Evolutionary conservation across 1,284 basidiomycete genomes (phyloP), one percentile per base, ranked within the genome.

Genomic region (Trichosporon faecale): DNA sequence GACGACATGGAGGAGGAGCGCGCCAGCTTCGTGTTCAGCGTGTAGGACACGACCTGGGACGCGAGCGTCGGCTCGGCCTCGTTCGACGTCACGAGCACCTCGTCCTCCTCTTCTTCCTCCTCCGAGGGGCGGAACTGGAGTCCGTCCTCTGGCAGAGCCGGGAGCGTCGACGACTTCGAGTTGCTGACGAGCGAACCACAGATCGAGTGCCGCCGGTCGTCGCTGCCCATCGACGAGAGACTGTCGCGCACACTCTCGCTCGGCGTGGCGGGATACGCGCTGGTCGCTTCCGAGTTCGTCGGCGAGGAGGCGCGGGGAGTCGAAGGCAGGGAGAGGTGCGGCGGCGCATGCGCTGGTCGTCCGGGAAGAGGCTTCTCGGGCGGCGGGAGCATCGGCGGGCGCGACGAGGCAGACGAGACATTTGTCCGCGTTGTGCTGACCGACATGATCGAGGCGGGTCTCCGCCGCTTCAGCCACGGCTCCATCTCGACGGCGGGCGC

Each of bases 271-370:
- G 76, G 79, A 69, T 73, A 77, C 9, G 67, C 61, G 0, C 75
- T 76, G 0, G 77, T 78, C 11, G 72, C 68, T 7, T 80, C 79
- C 27, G 79, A 78, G 67, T 72, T 72, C 5, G 76, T 79, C 1
- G 79, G 78, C 72, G 71, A 76, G 6, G 75, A 72, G 0, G 76
- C 57, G 3, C 70, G 70, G 2, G 76, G 72, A 2, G 76, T 74
- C 18, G 21, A 65, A 9, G 70, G 68, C n/a, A 65, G 37, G 1
- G 65, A 61, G 1, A 60, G 40, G 29, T 63, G 63, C 21, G 67
- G 68, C 9, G 60, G 49, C 2, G 49, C 16, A n/a, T 63, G 35
- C 23, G 68, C 21, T 8, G 70, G 73, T 0, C 66, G 69, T 21
- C 64, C 60, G 11, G 73, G 73, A 1, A 71, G 57, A 1, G 73